Percentiles rank a stretch among this genome's conserved stretches.
Evolutionary conservation across 306 rosid genomes (phyloP).

Genomic region (Cucurbita pepo): DNA sequence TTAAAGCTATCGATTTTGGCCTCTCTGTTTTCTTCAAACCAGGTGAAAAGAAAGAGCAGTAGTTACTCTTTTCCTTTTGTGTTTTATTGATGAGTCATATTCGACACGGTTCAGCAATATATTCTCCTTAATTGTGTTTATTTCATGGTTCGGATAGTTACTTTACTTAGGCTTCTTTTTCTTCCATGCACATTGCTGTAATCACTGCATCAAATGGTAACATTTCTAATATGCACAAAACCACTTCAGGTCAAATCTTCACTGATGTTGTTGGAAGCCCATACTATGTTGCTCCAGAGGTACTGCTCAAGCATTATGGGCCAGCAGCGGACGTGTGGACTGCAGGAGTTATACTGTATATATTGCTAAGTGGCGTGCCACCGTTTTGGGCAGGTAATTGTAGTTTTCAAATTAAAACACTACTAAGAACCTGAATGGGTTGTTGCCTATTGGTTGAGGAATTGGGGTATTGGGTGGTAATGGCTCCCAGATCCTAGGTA

Average conservation of each 20-base stretch:
- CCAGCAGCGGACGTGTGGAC: constrained; percentile 80
- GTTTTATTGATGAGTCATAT: background rate
- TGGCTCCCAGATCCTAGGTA: background rate
- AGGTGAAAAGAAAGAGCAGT: constrained; percentile 16
- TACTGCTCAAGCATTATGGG: constrained; percentile 69
- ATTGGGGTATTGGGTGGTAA: background rate
- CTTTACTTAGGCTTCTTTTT: background rate
- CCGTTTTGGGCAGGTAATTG: constrained; percentile 71
- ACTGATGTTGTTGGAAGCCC: constrained; percentile 75
- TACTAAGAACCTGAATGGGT: background rate
- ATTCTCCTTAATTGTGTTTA: background rate
- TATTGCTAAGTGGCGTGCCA: constrained; percentile 66
- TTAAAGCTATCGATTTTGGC: constrained; percentile 71
- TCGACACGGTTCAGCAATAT: background rate
- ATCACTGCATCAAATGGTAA: background rate
- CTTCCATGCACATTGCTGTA: background rate
- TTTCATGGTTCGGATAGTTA: background rate
- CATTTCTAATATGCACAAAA: background rate
- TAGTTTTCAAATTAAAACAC: background rate
- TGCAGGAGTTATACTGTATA: constrained; percentile 63
- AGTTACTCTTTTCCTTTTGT: background rate
- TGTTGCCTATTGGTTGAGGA: background rate
- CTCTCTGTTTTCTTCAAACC: constrained; percentile 76
- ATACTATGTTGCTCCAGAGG: constrained; percentile 75
- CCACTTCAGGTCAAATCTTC: constrained; percentile 48